Evolutionary conservation across 2,329 filamentous ascomycete genomes (phyloP).

Genomic region (Colletotrichum sp.): DNA sequence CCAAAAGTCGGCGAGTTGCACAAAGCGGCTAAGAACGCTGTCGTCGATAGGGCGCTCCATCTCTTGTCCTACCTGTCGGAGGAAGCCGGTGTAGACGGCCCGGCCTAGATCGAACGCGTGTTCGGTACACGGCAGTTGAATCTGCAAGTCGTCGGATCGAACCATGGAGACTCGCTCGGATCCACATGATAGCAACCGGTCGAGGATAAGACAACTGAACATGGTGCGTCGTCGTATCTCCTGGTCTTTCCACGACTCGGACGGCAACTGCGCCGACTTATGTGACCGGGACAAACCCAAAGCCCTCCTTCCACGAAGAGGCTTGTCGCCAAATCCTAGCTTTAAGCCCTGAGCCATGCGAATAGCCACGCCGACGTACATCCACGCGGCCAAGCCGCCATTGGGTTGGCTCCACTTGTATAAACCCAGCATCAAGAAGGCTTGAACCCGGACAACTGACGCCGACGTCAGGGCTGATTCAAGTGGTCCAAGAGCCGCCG

Average conservation of each 20-base stretch:
- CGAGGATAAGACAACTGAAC: constrained; percentile 77
- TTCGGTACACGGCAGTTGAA: constrained; percentile 73
- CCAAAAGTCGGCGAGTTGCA: constrained; percentile 64
- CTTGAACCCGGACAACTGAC: constrained; percentile 69
- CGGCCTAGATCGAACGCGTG: constrained; percentile 67
- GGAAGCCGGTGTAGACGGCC: constrained; percentile 58
- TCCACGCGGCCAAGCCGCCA: constrained; percentile 66
- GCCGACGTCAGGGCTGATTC: constrained; percentile 53
- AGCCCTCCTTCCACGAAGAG: constrained; percentile 24
- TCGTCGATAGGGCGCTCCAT: constrained; percentile 37
- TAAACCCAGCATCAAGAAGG: constrained; percentile 72
- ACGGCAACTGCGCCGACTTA: neutral
- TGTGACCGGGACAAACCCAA: constrained; percentile 3
- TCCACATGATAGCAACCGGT: constrained; percentile 71
- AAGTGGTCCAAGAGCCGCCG: constrained; percentile 52
- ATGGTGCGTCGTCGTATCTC: constrained; percentile 73
- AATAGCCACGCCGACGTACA: constrained; percentile 69
- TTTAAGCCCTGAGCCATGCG: constrained; percentile 67
- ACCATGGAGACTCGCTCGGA: constrained; percentile 66
- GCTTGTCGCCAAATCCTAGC: constrained; percentile 60
- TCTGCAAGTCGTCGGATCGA: constrained; percentile 61
- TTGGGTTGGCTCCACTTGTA: constrained; percentile 73
- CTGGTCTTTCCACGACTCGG: constrained; percentile 37
- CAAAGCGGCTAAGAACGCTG: constrained; percentile 56
- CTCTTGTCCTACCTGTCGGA: constrained; percentile 31